Base-by-base conservation (phyloP, 2,329 filamentous ascomycete genomes). In the Dryadomyces sulphureus region DNA sequence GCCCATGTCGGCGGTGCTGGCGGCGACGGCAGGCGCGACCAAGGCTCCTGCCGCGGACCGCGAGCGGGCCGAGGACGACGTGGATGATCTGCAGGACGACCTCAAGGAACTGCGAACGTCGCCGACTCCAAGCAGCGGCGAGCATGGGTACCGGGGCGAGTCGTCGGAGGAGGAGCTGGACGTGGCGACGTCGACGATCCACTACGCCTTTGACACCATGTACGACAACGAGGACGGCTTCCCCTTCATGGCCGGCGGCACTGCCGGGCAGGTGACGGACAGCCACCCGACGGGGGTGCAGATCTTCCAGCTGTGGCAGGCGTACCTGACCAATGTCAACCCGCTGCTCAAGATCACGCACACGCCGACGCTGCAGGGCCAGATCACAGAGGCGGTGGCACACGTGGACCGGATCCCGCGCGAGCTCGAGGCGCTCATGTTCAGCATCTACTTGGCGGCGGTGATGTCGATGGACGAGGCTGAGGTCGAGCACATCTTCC, bases 321-420 rank as follows among this genome's bases (percentile, higher is more conserved):
- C 75, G 16, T 85, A 81, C 55, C 68, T 84, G 38, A 73, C 77
- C 51, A 83, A 83, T 54, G 74, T 84, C 53, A 78, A 84, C 53
- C 78, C 80, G 0, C 57, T 86, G 6, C 65, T 83, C 41, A 84
- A 83, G 55, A 66, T 84, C 47, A 79, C 76, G 0, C 81, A 85
- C 55, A 72, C 75, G 0, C 78, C 79, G 1, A 81, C 72, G 1
- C 62, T 84, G 1, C 79, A 84, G 56, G 65, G 63, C n/a, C 71
- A 72, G 45, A 71, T 85, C 35, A 72, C 84, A 43, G 74, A 79
- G 48, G 77, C 77, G 7, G 71, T 70, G 32, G 68, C 71, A 3
- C 68, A 77, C 45, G 57, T 77, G 5, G 62, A 68, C 24, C 72
- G 68, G 50, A 70, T 79, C 4, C 63, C 68, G 1, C 70, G 68